Evolutionary conservation across 2,329 filamentous ascomycete species (phyloP).

Genomic region (Verticillium nubilum): DNA sequence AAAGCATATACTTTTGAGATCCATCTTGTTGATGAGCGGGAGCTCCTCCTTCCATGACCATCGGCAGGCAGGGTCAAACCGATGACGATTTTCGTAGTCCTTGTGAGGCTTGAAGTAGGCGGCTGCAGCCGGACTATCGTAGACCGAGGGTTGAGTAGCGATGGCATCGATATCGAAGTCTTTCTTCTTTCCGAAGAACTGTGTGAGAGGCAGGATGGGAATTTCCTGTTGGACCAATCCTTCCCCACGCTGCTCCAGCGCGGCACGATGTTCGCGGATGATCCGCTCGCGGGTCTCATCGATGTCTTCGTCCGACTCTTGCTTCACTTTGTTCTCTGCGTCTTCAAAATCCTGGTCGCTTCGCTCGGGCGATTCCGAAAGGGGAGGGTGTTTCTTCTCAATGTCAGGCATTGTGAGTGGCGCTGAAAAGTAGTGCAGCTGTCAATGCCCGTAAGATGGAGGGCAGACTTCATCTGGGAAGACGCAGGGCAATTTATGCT

Average conservation of each 20-base stretch:
- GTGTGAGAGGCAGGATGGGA: conserved; percentile 16
- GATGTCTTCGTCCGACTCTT: conserved; percentile 5
- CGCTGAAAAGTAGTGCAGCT: background rate
- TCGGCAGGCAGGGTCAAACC: conserved; percentile 24
- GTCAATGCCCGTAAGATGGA: no score
- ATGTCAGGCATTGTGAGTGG: background rate
- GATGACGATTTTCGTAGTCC: conserved; percentile 26
- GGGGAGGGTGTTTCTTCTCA: background rate
- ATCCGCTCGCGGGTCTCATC: conserved; percentile 5
- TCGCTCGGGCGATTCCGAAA: background rate
- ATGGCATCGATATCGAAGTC: conserved; percentile 15
- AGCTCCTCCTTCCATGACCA: conserved; percentile 27
- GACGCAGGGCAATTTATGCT: background rate
- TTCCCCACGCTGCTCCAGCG: background rate
- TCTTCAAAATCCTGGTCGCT: background rate
- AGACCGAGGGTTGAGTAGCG: conserved; percentile 38
- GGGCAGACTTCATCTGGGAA: no score
- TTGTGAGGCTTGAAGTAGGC: conserved; percentile 25
- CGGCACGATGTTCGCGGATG: conserved; percentile 9
- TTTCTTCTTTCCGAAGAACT: conserved; percentile 14
- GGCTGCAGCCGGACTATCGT: conserved; percentile 33
- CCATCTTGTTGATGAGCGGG: conserved; percentile 21
- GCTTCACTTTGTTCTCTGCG: background rate
- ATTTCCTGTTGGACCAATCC: conserved; percentile 15
- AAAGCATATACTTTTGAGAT: conserved; percentile 15